Percentiles rank a stretch among this genome's conserved stretches.
Evolutionary conservation across 805 yeast species (phyloP).

Genomic region (Starmerella stigmatis): DNA sequence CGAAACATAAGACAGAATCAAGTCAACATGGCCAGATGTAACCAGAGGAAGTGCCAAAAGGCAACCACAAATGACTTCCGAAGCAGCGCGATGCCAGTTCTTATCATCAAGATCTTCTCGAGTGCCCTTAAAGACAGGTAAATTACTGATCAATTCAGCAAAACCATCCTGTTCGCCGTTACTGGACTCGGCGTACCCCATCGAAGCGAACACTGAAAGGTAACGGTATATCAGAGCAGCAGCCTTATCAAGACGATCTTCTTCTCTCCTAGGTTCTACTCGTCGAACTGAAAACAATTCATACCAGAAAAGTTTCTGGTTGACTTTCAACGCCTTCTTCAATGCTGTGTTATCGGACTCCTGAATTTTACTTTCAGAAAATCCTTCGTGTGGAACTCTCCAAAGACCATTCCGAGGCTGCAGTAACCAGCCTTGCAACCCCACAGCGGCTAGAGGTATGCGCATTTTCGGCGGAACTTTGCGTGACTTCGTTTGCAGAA

Average conservation of each 20-base stretch:
- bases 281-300: constrained; percentile 37
- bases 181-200: constrained; percentile 13
- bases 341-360: constrained; percentile 19
- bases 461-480: constrained; percentile 7
- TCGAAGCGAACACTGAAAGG: constrained; percentile 32
- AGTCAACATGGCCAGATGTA: not conserved
- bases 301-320: constrained; percentile 9
- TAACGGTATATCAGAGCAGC: constrained; percentile 50
- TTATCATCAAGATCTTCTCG: constrained; percentile 43
- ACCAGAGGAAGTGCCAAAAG: constrained; percentile 13
- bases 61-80: constrained; percentile 41
- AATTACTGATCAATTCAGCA: constrained; percentile 36
- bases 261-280: constrained; percentile 47
- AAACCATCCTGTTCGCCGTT: too few species aligned
- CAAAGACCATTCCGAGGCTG: constrained; percentile 8
- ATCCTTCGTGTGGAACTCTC: constrained; percentile 6
- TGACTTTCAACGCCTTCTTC: not conserved
- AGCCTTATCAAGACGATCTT: constrained; percentile 53
- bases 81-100: constrained; percentile 60
- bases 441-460: not conserved
- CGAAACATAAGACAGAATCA: not conserved
- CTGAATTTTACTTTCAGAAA: not conserved
- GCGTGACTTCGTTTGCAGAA: not conserved
- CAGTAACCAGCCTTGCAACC: constrained; percentile 14
- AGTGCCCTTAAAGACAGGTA: constrained; percentile 22